phyloP scores from a whole-genome alignment of 2,329 filamentous ascomycete genomes.

The Bipolaris zeicola region DNA sequence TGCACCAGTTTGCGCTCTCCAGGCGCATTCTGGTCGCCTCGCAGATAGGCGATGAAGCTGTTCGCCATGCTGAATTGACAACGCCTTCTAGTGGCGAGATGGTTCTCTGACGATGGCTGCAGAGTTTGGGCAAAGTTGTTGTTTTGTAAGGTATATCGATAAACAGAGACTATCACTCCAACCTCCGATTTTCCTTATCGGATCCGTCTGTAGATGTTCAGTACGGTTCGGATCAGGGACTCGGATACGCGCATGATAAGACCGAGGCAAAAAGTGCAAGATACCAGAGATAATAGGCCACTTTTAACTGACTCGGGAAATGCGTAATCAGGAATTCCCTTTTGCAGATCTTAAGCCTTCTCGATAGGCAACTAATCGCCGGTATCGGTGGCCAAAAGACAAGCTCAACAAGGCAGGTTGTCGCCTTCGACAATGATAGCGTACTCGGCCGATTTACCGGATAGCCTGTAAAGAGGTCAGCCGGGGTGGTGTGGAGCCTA shows the following conservation, averaged over 20 bases:
- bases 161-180: neutral
- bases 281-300: constrained; percentile 21
- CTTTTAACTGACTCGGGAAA: constrained; percentile 20
- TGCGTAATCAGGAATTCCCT: constrained; percentile 17
- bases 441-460: constrained; percentile 8
- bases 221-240: constrained; percentile 14
- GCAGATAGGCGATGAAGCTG: constrained; percentile 41
- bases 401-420: constrained; percentile 15
- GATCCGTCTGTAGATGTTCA: neutral
- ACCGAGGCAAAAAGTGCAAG: constrained; percentile 2
- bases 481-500: neutral
- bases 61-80: constrained; percentile 29
- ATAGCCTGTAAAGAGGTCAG: constrained; percentile 11
- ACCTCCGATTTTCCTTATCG: neutral
- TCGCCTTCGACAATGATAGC: neutral
- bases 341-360: constrained; percentile 7
- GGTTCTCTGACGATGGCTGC: neutral
- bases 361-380: constrained; percentile 12
- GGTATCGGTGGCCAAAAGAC: constrained; percentile 18
- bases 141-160: neutral
- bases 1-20: constrained; percentile 56
- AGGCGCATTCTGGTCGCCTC: constrained; percentile 42
- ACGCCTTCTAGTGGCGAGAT: neutral
- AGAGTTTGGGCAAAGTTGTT: neutral
- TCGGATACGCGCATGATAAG: constrained; percentile 12